phyloP scores from a whole-genome alignment of 257 asterid genomes.

The Voacanga thouarsii region DNA sequence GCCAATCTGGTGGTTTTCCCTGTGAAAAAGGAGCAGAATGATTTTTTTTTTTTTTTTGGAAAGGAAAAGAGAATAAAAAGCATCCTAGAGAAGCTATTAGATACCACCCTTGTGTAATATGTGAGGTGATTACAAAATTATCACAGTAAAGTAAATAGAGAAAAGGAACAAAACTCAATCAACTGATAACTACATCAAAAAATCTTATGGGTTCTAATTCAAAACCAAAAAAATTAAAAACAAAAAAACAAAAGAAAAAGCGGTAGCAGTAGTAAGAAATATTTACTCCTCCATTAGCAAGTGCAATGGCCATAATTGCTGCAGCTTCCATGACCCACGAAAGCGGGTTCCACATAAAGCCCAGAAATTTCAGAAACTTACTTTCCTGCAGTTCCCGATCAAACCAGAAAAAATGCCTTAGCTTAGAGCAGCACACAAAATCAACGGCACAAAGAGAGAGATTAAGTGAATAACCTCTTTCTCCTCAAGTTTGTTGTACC shows the following conservation, averaged over 20 bases:
- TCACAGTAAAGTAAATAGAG: neutral
- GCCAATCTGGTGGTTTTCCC: slow-evolving; percentile 20
- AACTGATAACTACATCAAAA: neutral
- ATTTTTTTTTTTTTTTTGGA: neutral
- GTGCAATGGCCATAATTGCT: slow-evolving; percentile 15
- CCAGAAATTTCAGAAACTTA: slow-evolving; percentile 14
- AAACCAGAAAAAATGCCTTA: neutral
- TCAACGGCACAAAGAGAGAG: neutral
- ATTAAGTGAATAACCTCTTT: slow-evolving; percentile 51
- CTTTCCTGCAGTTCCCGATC: slow-evolving; percentile 8
- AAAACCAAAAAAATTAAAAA: neutral
- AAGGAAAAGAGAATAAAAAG: neutral
- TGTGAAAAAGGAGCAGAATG: neutral
- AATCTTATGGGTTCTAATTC: neutral
- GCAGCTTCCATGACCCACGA: slow-evolving; percentile 20
- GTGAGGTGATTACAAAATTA: neutral
- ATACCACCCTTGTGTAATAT: neutral
- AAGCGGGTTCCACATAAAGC: slow-evolving; percentile 19
- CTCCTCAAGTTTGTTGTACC: slow-evolving; percentile 96
- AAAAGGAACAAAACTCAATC: neutral
- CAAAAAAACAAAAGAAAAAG: neutral
- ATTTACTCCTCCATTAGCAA: slow-evolving; percentile 18
- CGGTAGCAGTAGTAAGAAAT: neutral
- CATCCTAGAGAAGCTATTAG: neutral
- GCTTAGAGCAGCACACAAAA: neutral